phyloP scores from a whole-genome alignment of 148 eudicot species.

The Amaranthus hypochondriacus region DNA sequence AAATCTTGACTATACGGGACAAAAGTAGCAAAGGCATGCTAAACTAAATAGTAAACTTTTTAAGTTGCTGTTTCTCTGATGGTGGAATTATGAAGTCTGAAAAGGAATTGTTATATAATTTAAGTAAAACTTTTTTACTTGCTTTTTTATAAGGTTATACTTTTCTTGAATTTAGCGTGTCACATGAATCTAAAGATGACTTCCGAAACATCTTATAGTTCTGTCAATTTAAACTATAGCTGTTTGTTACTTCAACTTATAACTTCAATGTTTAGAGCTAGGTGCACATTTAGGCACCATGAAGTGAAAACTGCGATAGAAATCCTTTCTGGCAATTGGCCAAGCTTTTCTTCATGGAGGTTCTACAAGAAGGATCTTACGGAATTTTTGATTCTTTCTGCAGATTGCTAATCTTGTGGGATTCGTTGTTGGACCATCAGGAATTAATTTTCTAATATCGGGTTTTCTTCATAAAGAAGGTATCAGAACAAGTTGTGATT shows the following conservation, averaged over 20 bases:
- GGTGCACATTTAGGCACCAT: background rate
- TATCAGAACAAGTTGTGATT: background rate
- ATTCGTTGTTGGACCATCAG: constrained; percentile 92
- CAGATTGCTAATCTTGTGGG: constrained; percentile 97
- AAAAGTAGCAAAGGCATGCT: too few species aligned
- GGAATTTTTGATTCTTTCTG: constrained; percentile 11
- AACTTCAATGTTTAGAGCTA: background rate
- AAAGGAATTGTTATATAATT: background rate
- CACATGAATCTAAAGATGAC: too few species aligned
- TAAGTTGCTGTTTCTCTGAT: background rate
- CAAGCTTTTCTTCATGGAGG: background rate
- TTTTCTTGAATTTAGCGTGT: background rate
- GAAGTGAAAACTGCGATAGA: background rate
- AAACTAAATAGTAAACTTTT: background rate
- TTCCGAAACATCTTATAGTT: too few species aligned
- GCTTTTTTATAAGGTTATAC: background rate
- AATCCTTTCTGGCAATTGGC: background rate
- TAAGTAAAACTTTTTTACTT: background rate
- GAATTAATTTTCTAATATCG: constrained; percentile 76
- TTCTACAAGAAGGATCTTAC: background rate
- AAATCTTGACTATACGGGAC: too few species aligned
- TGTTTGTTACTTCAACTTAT: background rate
- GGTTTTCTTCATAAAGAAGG: constrained; percentile 67
- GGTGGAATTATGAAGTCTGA: background rate
- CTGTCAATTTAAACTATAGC: background rate